phyloP scores from a whole-genome alignment of 352 stramenopile genomes.

The Phytophthora foliorum region DNA sequence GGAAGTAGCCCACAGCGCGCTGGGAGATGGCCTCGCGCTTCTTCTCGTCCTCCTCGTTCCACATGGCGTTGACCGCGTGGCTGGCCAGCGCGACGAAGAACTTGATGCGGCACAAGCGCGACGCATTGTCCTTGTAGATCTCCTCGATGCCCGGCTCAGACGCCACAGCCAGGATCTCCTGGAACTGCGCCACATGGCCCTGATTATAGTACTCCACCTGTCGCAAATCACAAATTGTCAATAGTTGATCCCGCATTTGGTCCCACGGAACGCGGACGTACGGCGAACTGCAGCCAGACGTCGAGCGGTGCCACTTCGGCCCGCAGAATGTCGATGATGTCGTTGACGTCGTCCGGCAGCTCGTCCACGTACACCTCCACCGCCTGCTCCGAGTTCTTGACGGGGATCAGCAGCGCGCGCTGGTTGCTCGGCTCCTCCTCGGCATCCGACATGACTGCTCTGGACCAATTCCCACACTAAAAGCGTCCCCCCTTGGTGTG shows the following conservation, averaged over 20 bases:
- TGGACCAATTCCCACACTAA: slow-evolving; percentile 21
- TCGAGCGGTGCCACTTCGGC: slow-evolving; percentile 92
- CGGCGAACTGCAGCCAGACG: slow-evolving; percentile 93
- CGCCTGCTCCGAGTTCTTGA: slow-evolving; percentile 92
- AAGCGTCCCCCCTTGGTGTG: slow-evolving; percentile 13
- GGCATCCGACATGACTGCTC: slow-evolving; percentile 41
- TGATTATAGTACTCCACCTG: slow-evolving; percentile 93
- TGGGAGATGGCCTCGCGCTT: slow-evolving; percentile 85
- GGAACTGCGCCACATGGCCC: slow-evolving; percentile 79
- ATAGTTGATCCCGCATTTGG: not conserved
- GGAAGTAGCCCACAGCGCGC: slow-evolving; percentile 87
- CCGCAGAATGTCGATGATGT: slow-evolving; percentile 93
- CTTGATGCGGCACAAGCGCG: slow-evolving; percentile 89
- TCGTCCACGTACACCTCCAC: slow-evolving; percentile 93
- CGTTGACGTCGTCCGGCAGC: slow-evolving; percentile 91
- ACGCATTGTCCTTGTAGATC: slow-evolving; percentile 91
- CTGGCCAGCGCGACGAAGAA: slow-evolving; percentile 90
- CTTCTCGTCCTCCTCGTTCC: slow-evolving; percentile 91
- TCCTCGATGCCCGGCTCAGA: slow-evolving; percentile 87
- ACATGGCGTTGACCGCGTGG: slow-evolving; percentile 90
- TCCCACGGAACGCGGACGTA: slow-evolving; percentile 37
- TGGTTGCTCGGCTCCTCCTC: slow-evolving; percentile 49
- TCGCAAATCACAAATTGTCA: slow-evolving; percentile 10
- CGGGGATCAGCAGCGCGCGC: slow-evolving; percentile 90
- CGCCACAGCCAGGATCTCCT: slow-evolving; percentile 86